These are phyloP conservation scores for Neoscytalidium dimidiatum DNA, from an alignment of 2,329 filamentous ascomycete species.

Conservation along the genomic window DNA sequence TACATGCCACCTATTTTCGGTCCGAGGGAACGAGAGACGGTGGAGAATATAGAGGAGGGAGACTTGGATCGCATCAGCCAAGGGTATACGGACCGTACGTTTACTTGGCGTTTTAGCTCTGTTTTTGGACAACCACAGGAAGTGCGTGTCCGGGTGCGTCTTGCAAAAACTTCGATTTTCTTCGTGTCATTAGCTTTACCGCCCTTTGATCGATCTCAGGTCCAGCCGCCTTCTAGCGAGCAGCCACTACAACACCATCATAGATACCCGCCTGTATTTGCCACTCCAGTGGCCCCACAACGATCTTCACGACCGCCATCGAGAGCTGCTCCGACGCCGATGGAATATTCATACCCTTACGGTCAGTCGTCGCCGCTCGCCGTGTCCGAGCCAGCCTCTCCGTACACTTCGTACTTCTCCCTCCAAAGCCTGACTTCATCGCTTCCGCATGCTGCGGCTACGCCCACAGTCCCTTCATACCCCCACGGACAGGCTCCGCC, in stretches of 20 bases:
- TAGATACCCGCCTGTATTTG: background rate
- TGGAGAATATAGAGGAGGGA: conserved; percentile 42
- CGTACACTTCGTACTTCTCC: conserved; percentile 14
- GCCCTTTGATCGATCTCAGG: conserved; percentile 4
- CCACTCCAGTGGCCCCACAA: background rate
- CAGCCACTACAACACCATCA: background rate
- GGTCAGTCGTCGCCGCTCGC: conserved; percentile 7
- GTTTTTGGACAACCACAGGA: conserved; percentile 12
- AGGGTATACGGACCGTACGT: conserved; percentile 42
- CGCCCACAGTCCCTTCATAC: background rate
- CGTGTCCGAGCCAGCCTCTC: conserved; percentile 4
- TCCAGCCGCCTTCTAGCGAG: background rate
- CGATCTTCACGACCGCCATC: background rate
- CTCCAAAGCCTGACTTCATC: conserved; percentile 5
- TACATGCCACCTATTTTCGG: conserved; percentile 53
- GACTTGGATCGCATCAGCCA: conserved; percentile 48
- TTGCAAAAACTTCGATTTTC: conserved; percentile 38
- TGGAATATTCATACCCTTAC: conserved; percentile 7
- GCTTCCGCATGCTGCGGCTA: background rate
- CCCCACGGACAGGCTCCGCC: background rate
- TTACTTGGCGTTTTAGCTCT: conserved; percentile 17
- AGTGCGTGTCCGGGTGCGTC: conserved; percentile 36
- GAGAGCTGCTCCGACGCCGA: background rate
- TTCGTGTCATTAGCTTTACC: conserved; percentile 36
- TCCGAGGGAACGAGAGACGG: conserved; percentile 44